Evolutionary conservation across 208 protist species (phyloP).

Genomic region (Trypanosoma avium): DNA sequence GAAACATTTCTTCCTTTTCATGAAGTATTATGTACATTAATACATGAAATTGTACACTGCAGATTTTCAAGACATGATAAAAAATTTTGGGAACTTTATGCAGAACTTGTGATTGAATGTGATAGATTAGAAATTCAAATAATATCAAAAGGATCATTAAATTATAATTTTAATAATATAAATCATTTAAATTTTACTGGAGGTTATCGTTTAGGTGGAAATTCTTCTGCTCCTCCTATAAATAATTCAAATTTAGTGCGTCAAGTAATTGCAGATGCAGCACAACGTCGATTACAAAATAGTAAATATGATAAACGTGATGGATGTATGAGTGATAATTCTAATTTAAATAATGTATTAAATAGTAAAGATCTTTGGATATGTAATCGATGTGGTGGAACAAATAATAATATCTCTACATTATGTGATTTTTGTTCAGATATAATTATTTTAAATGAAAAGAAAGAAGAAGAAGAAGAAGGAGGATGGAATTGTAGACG

Average conservation of each 20-base stretch:
- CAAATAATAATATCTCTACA: background rate
- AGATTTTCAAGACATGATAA: constrained; percentile 56
- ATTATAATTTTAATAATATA: no score
- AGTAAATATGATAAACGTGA: background rate
- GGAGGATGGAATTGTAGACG: constrained; percentile 40
- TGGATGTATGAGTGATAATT: constrained; percentile 13
- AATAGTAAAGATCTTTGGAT: background rate
- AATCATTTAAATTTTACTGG: background rate
- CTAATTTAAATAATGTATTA: background rate
- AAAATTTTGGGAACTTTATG: constrained; percentile 77
- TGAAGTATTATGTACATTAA: constrained; percentile 79
- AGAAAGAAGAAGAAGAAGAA: no score
- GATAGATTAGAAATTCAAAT: constrained; percentile 61
- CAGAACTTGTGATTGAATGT: constrained; percentile 73
- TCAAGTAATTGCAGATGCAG: constrained; percentile 21
- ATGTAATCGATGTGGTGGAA: constrained; percentile 17
- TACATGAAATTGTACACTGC: constrained; percentile 91
- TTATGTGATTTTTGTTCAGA: constrained; percentile 26
- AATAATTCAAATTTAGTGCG: background rate
- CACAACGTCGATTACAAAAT: constrained; percentile 4
- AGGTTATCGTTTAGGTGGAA: constrained; percentile 22
- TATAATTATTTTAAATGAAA: background rate
- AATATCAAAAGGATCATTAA: constrained; percentile 28
- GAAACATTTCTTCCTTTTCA: constrained; percentile 83
- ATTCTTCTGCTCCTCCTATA: background rate